A percentile compares a stretch with the other conserved stretches of the same genome.
These are phyloP conservation scores for Aspergillus melleus DNA, from an alignment of 2,329 filamentous ascomycete species.

Conservation along the genomic window DNA sequence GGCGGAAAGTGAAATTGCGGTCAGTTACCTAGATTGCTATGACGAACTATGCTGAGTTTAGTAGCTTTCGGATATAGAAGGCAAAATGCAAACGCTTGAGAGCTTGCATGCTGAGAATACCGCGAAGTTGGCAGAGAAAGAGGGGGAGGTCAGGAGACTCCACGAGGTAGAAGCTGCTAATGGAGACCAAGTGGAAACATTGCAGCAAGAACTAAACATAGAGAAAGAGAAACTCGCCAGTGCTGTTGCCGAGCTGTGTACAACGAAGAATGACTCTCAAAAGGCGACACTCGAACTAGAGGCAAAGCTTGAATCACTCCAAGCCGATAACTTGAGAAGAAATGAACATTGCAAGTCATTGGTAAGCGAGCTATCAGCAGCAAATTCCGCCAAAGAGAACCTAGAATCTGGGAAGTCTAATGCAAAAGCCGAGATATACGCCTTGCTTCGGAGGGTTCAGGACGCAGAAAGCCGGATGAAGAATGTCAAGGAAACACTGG, in stretches of 20 bases:
- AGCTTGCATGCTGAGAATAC: slow-evolving; percentile 12
- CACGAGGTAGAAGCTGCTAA: slow-evolving; percentile 21
- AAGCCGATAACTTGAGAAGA: slow-evolving; percentile 21
- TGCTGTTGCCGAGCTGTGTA: slow-evolving; percentile 20
- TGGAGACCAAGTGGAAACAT: slow-evolving; percentile 15
- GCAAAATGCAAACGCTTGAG: slow-evolving; percentile 21
- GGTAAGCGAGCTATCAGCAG: slow-evolving; percentile 11
- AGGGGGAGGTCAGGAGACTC: slow-evolving; percentile 21
- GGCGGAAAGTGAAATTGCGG: slow-evolving; percentile 15
- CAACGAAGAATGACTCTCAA: slow-evolving; percentile 5
- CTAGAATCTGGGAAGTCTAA: slow-evolving; percentile 24
- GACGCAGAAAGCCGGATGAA: slow-evolving; percentile 26
- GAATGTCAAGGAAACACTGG: slow-evolving; percentile 21
- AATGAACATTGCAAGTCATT: slow-evolving; percentile 29
- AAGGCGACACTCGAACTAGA: slow-evolving; percentile 11
- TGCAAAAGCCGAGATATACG: slow-evolving; percentile 25
- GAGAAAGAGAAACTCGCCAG: slow-evolving; percentile 19
- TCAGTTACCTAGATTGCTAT: slow-evolving; percentile 8
- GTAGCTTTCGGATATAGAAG: slow-evolving; percentile 22
- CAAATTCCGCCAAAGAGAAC: slow-evolving; percentile 13
- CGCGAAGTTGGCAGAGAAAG: slow-evolving; percentile 14
- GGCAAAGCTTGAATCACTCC: slow-evolving; percentile 15
- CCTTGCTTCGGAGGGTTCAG: slow-evolving; percentile 25
- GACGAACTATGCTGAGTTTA: slow-evolving; percentile 13
- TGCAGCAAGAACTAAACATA: slow-evolving; percentile 22